Conservation (phyloP, 2,329 filamentous ascomycete species). For the Ascomycota sp. region DNA sequence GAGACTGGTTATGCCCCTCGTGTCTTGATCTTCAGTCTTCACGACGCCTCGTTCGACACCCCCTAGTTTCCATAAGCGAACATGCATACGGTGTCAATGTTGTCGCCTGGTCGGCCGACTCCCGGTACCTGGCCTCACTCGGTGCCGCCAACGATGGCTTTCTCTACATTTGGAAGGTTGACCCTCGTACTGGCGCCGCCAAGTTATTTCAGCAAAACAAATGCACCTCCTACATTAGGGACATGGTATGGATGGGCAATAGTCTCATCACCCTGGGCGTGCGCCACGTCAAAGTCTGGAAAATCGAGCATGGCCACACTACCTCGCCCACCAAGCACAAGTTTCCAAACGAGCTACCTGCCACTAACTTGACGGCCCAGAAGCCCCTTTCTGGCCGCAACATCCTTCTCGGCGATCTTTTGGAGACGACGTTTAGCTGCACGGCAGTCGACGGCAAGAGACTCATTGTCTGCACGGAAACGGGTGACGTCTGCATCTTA, state of each 20-base stretch:
- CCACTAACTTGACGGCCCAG: constrained; percentile 13
- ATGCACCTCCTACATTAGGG: constrained; percentile 69
- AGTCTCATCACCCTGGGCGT: constrained; percentile 73
- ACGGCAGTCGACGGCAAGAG: constrained; percentile 53
- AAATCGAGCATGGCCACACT: constrained; percentile 45
- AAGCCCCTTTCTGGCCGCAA: constrained; percentile 72
- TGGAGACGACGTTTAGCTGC: constrained; percentile 71
- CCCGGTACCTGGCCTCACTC: constrained; percentile 69
- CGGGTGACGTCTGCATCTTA: constrained; percentile 73
- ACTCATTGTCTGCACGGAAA: constrained; percentile 70
- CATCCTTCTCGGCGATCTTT: constrained; percentile 59
- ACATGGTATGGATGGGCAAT: constrained; percentile 80
- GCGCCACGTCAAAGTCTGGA: constrained; percentile 87
- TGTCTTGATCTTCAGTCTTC: constrained; percentile 73
- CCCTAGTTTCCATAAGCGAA: constrained; percentile 69
- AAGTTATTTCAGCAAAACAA: constrained; percentile 72
- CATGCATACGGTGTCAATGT: constrained; percentile 79
- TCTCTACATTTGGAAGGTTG: constrained; percentile 76
- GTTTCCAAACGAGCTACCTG: constrained; percentile 21
- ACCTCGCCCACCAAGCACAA: constrained; percentile 44
- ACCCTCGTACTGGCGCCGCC: constrained; percentile 60
- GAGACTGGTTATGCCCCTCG: constrained; percentile 89
- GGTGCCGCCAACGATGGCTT: constrained; percentile 85
- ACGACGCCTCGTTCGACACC: constrained; percentile 64
- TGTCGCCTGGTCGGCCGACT: constrained; percentile 77